These are phyloP conservation scores for Phialocephala subalpina DNA, from an alignment of 2,329 filamentous ascomycete species.

Conservation along the genomic window DNA sequence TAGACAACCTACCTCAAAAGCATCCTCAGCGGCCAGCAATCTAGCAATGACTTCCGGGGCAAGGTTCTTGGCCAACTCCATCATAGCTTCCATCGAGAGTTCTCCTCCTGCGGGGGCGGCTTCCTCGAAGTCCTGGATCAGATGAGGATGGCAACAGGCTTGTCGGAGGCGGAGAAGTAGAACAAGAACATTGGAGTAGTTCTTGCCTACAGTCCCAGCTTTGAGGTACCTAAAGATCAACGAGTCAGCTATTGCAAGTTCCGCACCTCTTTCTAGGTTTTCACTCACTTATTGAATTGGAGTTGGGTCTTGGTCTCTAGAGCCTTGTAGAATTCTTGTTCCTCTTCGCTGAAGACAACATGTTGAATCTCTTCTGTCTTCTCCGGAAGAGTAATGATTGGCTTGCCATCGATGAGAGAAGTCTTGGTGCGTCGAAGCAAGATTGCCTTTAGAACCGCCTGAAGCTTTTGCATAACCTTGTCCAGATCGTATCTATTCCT, in stretches of 20 bases:
- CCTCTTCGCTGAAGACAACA: slow-evolving; percentile 72
- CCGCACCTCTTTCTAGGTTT: too few species aligned
- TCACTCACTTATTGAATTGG: slow-evolving; percentile 67
- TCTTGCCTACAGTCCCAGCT: slow-evolving; percentile 70
- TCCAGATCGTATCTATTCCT: slow-evolving; percentile 32
- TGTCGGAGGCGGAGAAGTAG: slow-evolving; percentile 82
- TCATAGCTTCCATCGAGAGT: slow-evolving; percentile 48
- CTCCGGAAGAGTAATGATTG: slow-evolving; percentile 73
- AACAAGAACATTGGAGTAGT: slow-evolving; percentile 83
- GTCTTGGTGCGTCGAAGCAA: slow-evolving; percentile 85
- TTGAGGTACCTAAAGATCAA: slow-evolving; percentile 63
- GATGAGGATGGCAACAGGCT: slow-evolving; percentile 79
- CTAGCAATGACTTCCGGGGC: slow-evolving; percentile 68
- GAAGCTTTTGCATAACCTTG: slow-evolving; percentile 73
- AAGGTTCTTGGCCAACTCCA: slow-evolving; percentile 69
- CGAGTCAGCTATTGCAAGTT: too few species aligned
- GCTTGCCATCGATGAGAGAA: slow-evolving; percentile 80
- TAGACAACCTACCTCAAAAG: slow-evolving; percentile 56
- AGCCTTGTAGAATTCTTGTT: slow-evolving; percentile 69
- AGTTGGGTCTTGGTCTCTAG: slow-evolving; percentile 73
- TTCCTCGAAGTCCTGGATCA: slow-evolving; percentile 70
- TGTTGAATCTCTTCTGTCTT: slow-evolving; percentile 69
- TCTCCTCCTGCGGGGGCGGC: slow-evolving; percentile 30
- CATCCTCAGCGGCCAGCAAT: slow-evolving; percentile 54
- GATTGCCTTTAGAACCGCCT: slow-evolving; percentile 79